Evolutionary conservation across 2,329 filamentous ascomycete species (phyloP), one percentile per base, ranked within the genome.

Genomic region (Neophaeococcomyces mojaviensis): DNA sequence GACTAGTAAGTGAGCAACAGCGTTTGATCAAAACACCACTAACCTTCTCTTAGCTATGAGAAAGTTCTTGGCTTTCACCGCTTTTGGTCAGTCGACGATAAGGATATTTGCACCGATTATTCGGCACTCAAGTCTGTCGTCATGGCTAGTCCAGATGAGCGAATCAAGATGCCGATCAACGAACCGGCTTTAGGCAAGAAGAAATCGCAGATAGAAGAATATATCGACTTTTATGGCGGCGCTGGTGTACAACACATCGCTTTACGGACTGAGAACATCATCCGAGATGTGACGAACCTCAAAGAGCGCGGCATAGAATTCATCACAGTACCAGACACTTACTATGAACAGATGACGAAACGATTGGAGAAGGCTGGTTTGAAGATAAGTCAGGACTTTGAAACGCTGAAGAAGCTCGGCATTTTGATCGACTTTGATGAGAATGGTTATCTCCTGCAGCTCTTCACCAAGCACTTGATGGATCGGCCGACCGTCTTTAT

Each of bases 141-240:
- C 61, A 95, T 96, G 88, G 79, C 85, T 34, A 87, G 82, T 3
- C 80, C 81, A 49, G 87, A 89, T 70, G 84, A 90, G 48, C 65
- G 84, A 3, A 88, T 96, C 67, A 96, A 96, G 71, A 96, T 96
- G 88, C 90, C 90, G 59, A 94, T 97, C 77, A 96, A 96, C 72
- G 89, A 96, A 70, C 90, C 90, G 1, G 90, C 90, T 0, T 72
- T 78, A 1, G 90, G 89, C 49, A 92, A 92, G 71, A 90, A 87
- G 68, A 86, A 88, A 66, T 87, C 82, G 9, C 90, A 97, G 69
- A 96, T 97, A 57, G 89, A 96, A 66, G 90, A 96, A 70, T 89
- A 84, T 62, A 81, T 96, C 55, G 75, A 86, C 63, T 96, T 92
- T 73, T 94, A 95, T 71, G 79, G 83, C 41, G 90, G 90, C 1